These are phyloP conservation scores for Oenanthe sinensis DNA, from an alignment of 129 eudicot species.

Conservation along the genomic window DNA sequence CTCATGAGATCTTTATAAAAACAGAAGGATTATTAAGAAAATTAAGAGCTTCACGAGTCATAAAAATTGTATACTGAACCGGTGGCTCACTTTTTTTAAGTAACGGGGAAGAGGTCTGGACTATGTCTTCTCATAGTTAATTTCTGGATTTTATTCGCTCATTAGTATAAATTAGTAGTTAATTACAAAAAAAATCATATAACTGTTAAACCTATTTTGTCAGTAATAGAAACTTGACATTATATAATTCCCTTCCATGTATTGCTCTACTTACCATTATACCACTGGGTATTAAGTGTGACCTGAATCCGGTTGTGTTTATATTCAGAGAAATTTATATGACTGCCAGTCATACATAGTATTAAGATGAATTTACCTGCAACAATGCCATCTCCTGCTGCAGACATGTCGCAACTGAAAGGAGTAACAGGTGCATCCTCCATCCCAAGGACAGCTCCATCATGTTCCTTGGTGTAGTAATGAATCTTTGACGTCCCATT, in stretches of 20 bases:
- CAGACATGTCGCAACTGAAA: constrained; percentile 78
- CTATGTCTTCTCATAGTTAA: background rate
- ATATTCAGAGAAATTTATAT: background rate
- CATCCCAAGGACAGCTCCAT: constrained; percentile 76
- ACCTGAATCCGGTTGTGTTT: background rate
- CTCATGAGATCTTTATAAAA: background rate
- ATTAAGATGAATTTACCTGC: constrained; percentile 48
- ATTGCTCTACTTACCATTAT: background rate
- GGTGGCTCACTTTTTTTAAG: no score
- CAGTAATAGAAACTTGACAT: background rate
- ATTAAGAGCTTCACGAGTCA: background rate
- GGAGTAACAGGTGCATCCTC: constrained; percentile 83
- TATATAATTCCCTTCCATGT: background rate
- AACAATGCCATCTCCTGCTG: constrained; percentile 86
- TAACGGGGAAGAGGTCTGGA: background rate
- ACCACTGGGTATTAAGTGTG: background rate
- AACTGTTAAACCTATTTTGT: background rate
- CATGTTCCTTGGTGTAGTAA: constrained; percentile 70
- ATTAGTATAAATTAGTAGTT: background rate
- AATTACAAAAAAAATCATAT: background rate
- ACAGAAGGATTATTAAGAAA: background rate
- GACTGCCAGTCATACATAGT: background rate
- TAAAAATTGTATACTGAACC: background rate
- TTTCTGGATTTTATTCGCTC: background rate
- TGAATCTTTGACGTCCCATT: constrained; percentile 93